Evolutionary conservation across 768 basidiomycete genomes (phyloP), one percentile per base, ranked within the genome.

Genomic region (Artomyces pyxidatus): DNA sequence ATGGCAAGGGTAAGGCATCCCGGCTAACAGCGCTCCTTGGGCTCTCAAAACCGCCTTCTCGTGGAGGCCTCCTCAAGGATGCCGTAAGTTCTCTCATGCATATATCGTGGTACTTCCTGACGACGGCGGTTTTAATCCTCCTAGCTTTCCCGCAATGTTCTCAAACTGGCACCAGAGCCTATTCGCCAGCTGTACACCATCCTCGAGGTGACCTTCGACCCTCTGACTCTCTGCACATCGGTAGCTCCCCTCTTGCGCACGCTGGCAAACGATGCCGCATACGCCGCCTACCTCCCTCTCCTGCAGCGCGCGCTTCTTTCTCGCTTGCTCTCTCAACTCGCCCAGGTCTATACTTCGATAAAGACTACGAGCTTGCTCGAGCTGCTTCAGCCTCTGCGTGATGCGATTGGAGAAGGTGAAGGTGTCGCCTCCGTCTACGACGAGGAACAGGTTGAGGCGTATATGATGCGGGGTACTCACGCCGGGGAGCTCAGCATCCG

Each of bases 191-290:
- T 97, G 19, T 95, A 95, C 74, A 78, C 80, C 60, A 79, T 92
- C 43, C 82, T 99, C 56, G 92, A 96, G 68, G 85, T 87, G 37
- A 85, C 89, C 6, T 95, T 97, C 60, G 91, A 97, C 63, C 95
- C 95, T 0, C 78, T 95, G 54, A 83, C 81, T 0, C 83, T 96
- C 50, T 90, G 89, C 63, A 63, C 76, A 4, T 75, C 78, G 52
- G 81, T 91, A 37, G 81, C 88, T 3, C 89, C 92, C 9, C 72
- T 97, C 52, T 78, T 98, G 47, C 68, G 76, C 37, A 60, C 71
- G 4, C 77, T 94, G 48, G 65, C 69, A 17, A 48, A 67, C 5
- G 77, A 81, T 39, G 65, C 74, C 9, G 72, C 80, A 1, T 93
- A 88, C 59, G 72, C 85, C 0, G 81, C 85, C 1, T 97, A 96